Percentiles rank a stretch among this genome's conserved stretches.
These are phyloP conservation scores for Colletotrichum godetiae DNA, from an alignment of 2,329 filamentous ascomycete species.

Conservation along the genomic window DNA sequence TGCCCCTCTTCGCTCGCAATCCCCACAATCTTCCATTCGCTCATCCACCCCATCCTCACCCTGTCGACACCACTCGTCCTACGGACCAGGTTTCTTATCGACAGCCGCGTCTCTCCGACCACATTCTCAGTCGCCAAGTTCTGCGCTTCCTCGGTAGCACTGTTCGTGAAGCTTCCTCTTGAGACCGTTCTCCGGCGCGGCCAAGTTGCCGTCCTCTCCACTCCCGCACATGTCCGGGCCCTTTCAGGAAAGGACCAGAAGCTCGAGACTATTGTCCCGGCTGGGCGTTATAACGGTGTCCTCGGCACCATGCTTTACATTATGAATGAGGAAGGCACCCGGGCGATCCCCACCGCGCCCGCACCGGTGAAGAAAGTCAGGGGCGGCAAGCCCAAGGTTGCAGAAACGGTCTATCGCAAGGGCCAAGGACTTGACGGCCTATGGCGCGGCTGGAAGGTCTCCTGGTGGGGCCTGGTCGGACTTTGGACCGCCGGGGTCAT, in stretches of 20 bases:
- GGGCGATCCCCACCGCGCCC: conserved; percentile 53
- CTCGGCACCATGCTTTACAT: conserved; percentile 93
- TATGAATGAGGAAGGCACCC: conserved; percentile 81
- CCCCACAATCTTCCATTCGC: conserved; percentile 88
- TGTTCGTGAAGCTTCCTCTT: conserved; percentile 88
- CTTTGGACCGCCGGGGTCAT: conserved; percentile 78
- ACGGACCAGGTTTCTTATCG: conserved; percentile 85
- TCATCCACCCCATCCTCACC: conserved; percentile 84
- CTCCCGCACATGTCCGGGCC: conserved; percentile 62
- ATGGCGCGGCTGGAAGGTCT: conserved; percentile 81
- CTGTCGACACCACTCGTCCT: conserved; percentile 87
- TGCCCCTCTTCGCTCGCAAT: conserved; percentile 78
- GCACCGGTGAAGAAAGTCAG: conserved; percentile 46
- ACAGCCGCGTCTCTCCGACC: conserved; percentile 82
- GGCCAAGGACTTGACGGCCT: conserved; percentile 77
- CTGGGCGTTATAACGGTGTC: conserved; percentile 86
- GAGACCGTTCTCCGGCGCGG: conserved; percentile 92
- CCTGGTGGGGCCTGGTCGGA: conserved; percentile 81
- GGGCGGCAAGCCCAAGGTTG: conserved; percentile 44
- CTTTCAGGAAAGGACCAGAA: conserved; percentile 53
- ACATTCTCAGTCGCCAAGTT: conserved; percentile 88
- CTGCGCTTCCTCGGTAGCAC: conserved; percentile 79
- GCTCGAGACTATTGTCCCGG: conserved; percentile 80
- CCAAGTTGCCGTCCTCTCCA: conserved; percentile 79
- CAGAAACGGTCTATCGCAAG: conserved; percentile 61